phyloP scores from a whole-genome alignment of 306 rosid genomes.

The Prosopis cineraria region DNA sequence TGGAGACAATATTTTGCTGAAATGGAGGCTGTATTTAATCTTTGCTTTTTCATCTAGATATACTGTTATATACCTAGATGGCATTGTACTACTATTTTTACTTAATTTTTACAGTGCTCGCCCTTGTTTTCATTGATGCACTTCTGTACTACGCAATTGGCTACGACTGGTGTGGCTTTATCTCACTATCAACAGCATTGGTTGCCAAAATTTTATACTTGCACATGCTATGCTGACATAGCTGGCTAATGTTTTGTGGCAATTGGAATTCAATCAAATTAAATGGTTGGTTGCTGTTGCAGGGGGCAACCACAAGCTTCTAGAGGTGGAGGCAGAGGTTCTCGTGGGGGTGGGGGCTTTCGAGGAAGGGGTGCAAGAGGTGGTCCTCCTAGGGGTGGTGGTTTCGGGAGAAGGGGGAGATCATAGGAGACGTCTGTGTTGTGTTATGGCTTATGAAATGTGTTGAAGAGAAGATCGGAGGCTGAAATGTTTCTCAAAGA shows the following conservation, averaged over 20 bases:
- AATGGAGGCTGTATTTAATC: background rate
- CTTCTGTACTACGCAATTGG: background rate
- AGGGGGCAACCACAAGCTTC: background rate
- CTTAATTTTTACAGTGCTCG: background rate
- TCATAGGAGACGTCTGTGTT: background rate
- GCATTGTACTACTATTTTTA: background rate
- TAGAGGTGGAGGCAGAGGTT: conserved; percentile 2
- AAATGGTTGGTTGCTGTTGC: background rate
- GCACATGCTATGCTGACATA: background rate
- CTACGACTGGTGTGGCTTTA: background rate
- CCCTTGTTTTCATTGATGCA: background rate
- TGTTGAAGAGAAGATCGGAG: background rate
- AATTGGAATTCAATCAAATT: background rate
- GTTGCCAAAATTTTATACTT: background rate
- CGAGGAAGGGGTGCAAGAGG: background rate
- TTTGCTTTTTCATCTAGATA: background rate
- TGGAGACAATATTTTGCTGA: background rate
- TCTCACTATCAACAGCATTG: background rate
- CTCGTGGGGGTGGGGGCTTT: background rate
- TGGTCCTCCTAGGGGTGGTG: background rate
- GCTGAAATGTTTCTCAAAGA: conserved; percentile 21
- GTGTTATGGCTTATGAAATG: conserved; percentile 3
- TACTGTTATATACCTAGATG: background rate
- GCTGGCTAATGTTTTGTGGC: background rate
- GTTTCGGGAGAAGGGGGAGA: background rate